Evolutionary conservation across 2,329 filamentous ascomycete genomes (phyloP).

Genomic region (Botrytis sinoallii): DNA sequence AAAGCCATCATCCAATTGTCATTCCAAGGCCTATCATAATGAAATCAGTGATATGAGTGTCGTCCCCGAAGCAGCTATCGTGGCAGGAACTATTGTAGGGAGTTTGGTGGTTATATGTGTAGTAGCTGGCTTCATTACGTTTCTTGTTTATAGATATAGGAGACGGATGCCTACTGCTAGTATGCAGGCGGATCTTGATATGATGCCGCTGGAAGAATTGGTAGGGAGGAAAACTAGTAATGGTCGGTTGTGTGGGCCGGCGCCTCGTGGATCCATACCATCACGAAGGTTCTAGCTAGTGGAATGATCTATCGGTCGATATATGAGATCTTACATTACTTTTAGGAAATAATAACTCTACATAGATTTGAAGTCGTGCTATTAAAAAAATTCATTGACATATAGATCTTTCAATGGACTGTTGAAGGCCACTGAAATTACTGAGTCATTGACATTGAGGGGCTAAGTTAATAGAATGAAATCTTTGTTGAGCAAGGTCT

Average conservation of each 20-base stretch:
- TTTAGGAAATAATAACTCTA: not conserved
- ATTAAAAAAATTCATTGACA: too few relatives aligned
- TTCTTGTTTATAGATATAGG: not conserved
- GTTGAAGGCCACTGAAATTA: not conserved
- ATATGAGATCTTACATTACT: not conserved
- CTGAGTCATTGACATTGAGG: not conserved
- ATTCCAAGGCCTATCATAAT: not conserved
- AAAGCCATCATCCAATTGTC: not conserved
- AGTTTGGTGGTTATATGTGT: not conserved
- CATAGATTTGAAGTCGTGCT: not conserved
- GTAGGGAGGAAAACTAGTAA: slow-evolving; percentile 40
- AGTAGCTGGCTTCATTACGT: not conserved
- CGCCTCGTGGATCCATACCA: not conserved
- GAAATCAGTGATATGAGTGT: not conserved
- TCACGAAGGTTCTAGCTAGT: not conserved
- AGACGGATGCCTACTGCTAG: not conserved
- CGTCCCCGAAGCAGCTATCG: not conserved
- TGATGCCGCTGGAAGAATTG: slow-evolving; percentile 35
- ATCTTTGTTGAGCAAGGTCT: not conserved
- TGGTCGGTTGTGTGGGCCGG: not conserved
- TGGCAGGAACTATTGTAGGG: slow-evolving; percentile 3
- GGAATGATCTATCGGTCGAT: not conserved
- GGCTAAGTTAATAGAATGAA: too few relatives aligned
- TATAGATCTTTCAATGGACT: not conserved
- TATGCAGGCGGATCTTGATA: slow-evolving; percentile 25